Evolutionary conservation across 805 yeast species (phyloP).

Genomic region (Metschnikowia gelsemii): DNA sequence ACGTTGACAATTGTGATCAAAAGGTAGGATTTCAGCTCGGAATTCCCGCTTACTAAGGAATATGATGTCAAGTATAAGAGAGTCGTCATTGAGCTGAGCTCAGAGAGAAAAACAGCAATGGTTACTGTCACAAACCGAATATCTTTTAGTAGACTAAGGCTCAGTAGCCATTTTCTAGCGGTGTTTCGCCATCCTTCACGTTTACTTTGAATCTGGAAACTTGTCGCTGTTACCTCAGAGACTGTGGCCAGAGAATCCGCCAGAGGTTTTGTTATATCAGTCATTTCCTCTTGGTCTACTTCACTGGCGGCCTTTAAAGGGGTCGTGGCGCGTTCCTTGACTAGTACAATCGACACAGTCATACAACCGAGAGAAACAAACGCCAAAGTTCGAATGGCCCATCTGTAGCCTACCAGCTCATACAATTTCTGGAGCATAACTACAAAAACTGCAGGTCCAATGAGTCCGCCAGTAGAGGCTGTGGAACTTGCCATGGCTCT

Average conservation of each 20-base stretch:
- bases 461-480: slow-evolving; percentile 51
- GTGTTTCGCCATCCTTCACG: too few species aligned
- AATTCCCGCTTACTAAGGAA: slow-evolving; percentile 47
- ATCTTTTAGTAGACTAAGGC: too few species aligned
- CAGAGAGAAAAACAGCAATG: slow-evolving; percentile 45
- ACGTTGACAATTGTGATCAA: slow-evolving; percentile 49
- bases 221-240: too few species aligned
- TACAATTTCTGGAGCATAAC: slow-evolving; percentile 52
- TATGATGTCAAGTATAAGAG: slow-evolving; percentile 55
- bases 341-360: too few species aligned
- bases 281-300: too few species aligned
- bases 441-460: slow-evolving; percentile 56
- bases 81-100: slow-evolving; percentile 46
- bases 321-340: too few species aligned
- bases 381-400: slow-evolving; percentile 53
- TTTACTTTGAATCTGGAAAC: too few species aligned
- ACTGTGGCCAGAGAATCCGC: too few species aligned
- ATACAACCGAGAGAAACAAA: slow-evolving; percentile 44
- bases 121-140: slow-evolving; percentile 42
- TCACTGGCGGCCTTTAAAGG: too few species aligned
- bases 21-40: slow-evolving; percentile 43
- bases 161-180: too few species aligned
- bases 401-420: slow-evolving; percentile 47
- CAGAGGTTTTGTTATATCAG: too few species aligned
- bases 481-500: slow-evolving; percentile 48